Conservation (phyloP, 192 early-diverging fungal genomes). For the Rhizophagus prolifer region DNA sequence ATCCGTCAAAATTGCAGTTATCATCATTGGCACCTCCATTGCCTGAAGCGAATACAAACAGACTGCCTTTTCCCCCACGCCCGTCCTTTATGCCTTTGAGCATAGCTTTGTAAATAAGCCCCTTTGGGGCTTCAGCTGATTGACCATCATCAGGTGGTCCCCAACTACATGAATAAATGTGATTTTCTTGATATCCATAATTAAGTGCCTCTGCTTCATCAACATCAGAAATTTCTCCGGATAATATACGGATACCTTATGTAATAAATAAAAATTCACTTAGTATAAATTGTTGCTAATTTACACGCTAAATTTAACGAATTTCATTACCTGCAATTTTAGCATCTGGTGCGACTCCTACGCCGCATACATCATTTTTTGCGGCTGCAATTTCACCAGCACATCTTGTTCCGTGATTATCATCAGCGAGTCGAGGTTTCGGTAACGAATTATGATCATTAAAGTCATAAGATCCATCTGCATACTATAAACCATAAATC, state of each 20-base stretch:
- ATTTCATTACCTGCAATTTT: slow-evolving; percentile 73
- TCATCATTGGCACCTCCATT: slow-evolving; percentile 80
- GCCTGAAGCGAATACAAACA: slow-evolving; percentile 93
- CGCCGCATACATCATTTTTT: slow-evolving; percentile 89
- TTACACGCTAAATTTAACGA: background rate
- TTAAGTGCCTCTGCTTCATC: slow-evolving; percentile 92
- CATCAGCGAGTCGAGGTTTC: slow-evolving; percentile 70
- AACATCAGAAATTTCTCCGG: slow-evolving; percentile 83
- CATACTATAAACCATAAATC: slow-evolving; percentile 46
- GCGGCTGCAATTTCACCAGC: slow-evolving; percentile 95
- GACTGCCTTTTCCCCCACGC: slow-evolving; percentile 76
- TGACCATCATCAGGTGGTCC: slow-evolving; percentile 89
- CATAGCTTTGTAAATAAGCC: slow-evolving; percentile 81
- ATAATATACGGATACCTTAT: slow-evolving; percentile 83
- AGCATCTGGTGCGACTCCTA: slow-evolving; percentile 89
- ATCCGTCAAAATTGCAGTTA: slow-evolving; percentile 97
- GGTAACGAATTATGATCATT: slow-evolving; percentile 79
- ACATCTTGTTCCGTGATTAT: slow-evolving; percentile 95
- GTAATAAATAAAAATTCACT: background rate
- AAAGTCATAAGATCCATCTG: slow-evolving; percentile 91
- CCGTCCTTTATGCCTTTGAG: slow-evolving; percentile 84
- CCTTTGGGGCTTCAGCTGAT: slow-evolving; percentile 80
- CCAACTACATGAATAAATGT: slow-evolving; percentile 97
- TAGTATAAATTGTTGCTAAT: background rate
- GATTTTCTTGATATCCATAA: slow-evolving; percentile 82